Percentiles rank a stretch among this genome's conserved stretches.
Conservation (phyloP, 2,329 filamentous ascomycete species). For the Coleophoma eucalyptorum region DNA sequence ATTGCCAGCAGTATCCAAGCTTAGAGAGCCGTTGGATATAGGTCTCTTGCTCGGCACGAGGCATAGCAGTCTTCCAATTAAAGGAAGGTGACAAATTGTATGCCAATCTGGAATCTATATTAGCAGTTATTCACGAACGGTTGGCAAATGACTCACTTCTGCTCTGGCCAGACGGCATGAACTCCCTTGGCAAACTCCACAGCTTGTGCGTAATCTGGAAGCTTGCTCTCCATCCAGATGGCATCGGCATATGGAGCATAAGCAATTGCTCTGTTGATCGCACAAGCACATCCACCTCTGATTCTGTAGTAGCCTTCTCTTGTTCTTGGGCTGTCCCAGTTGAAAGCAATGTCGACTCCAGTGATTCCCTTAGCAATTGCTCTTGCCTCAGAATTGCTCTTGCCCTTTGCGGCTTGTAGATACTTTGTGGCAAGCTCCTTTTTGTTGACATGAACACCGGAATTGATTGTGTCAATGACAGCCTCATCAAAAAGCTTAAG, state of each 20-base stretch:
- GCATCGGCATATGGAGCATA: slow-evolving; percentile 93
- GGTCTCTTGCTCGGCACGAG: slow-evolving; percentile 87
- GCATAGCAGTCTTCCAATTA: slow-evolving; percentile 99
- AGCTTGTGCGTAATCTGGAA: slow-evolving; percentile 87
- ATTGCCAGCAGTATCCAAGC: slow-evolving; percentile 99
- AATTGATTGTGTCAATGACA: slow-evolving; percentile 77
- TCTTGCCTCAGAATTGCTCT: slow-evolving; percentile 79
- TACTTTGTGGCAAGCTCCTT: slow-evolving; percentile 64
- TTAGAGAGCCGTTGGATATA: slow-evolving; percentile 86
- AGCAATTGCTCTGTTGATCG: slow-evolving; percentile 83
- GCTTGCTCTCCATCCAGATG: slow-evolving; percentile 99
- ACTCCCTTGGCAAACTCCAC: slow-evolving; percentile 92
- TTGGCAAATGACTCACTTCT: slow-evolving; percentile 64
- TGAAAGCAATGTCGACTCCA: slow-evolving; percentile 80
- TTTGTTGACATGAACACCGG: slow-evolving; percentile 65
- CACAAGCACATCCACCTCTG: slow-evolving; percentile 85
- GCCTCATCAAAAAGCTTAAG: slow-evolving; percentile 90
- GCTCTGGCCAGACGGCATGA: slow-evolving; percentile 90
- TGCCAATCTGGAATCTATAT: slow-evolving; percentile 59
- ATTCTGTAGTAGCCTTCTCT: slow-evolving; percentile 95
- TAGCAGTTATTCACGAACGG: not conserved
- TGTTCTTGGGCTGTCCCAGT: slow-evolving; percentile 93
- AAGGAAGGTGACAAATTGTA: slow-evolving; percentile 99
- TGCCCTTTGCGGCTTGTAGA: slow-evolving; percentile 66
- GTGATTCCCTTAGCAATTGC: slow-evolving; percentile 74